Evolutionary conservation across 176 grass and related monocot species (phyloP).

Genomic region (Triticum monococcum): DNA sequence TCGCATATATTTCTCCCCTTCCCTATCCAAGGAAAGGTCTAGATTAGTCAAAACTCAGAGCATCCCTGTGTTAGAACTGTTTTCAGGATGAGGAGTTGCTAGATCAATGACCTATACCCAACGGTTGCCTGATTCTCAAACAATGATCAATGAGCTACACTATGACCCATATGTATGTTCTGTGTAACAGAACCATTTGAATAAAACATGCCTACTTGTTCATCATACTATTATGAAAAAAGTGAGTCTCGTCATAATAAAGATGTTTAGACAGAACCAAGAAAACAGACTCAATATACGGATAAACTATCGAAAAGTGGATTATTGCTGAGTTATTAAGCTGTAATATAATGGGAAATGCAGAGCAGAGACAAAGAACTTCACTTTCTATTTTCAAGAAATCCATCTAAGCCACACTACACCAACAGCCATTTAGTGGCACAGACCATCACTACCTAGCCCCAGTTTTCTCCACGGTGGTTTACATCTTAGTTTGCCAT

Average conservation of each 20-base stretch:
- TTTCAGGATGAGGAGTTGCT: conserved; percentile 51
- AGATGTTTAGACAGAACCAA: not conserved
- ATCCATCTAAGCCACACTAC: no score
- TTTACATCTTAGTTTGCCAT: no score
- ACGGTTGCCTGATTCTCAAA: not conserved
- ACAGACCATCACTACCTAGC: no score
- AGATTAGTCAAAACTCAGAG: not conserved
- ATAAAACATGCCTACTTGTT: not conserved
- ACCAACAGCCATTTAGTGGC: no score
- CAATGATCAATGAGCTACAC: not conserved
- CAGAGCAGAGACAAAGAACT: no score
- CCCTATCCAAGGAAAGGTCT: not conserved
- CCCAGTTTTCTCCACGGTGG: no score
- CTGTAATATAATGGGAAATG: no score
- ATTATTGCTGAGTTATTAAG: not conserved
- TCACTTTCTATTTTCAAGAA: no score
- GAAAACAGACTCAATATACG: not conserved
- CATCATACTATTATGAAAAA: not conserved
- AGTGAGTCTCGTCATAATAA: not conserved
- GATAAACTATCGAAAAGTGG: not conserved
- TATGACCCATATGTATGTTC: not conserved
- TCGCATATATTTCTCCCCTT: not conserved
- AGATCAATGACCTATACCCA: conserved; percentile 58
- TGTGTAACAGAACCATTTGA: not conserved
- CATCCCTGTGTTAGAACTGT: not conserved